These are phyloP conservation scores for Chaetomium fimeti DNA, from an alignment of 495 filamentous ascomycete species.

Conservation along the genomic window DNA sequence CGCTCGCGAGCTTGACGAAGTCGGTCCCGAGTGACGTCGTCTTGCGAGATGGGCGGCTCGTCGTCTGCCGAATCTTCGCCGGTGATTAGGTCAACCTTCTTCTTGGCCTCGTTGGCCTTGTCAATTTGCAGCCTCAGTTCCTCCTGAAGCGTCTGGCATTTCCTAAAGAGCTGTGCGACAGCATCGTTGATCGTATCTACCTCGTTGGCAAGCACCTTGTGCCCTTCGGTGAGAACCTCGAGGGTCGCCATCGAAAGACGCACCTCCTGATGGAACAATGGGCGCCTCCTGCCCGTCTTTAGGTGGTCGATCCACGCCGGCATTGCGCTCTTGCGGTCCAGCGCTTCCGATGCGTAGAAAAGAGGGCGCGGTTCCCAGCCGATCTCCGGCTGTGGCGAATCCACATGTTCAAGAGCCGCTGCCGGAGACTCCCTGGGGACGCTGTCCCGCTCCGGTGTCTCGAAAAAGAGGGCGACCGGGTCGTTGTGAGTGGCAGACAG, in stretches of 20 bases:
- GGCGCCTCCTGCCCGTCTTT: constrained; percentile 57
- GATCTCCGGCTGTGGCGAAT: constrained; percentile 38
- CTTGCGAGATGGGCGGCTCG: constrained; percentile 44
- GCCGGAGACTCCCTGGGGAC: constrained; percentile 34
- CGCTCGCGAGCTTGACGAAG: constrained; percentile 57
- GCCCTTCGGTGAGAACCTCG: constrained; percentile 70
- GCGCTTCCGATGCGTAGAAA: constrained; percentile 65
- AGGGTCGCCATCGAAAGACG: constrained; percentile 73
- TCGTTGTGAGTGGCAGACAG: constrained; percentile 64
- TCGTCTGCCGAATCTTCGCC: constrained; percentile 56
- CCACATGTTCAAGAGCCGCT: constrained; percentile 19
- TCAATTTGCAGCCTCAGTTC: constrained; percentile 72
- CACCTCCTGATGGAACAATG: constrained; percentile 66
- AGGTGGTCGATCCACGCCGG: constrained; percentile 62
- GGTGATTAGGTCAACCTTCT: constrained; percentile 62
- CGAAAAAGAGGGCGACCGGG: constrained; percentile 65
- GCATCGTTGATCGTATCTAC: constrained; percentile 69
- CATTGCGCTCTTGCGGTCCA: constrained; percentile 60
- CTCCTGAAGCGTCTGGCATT: constrained; percentile 67
- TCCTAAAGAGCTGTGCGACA: constrained; percentile 77
- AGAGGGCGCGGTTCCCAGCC: constrained; percentile 59
- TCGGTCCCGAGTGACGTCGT: constrained; percentile 57
- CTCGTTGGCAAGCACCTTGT: constrained; percentile 70
- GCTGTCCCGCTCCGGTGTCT: constrained; percentile 55
- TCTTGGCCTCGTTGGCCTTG: constrained; percentile 64